Conservation (phyloP, 2,329 filamentous ascomycete species). For the Colletotrichum caudatum region DNA sequence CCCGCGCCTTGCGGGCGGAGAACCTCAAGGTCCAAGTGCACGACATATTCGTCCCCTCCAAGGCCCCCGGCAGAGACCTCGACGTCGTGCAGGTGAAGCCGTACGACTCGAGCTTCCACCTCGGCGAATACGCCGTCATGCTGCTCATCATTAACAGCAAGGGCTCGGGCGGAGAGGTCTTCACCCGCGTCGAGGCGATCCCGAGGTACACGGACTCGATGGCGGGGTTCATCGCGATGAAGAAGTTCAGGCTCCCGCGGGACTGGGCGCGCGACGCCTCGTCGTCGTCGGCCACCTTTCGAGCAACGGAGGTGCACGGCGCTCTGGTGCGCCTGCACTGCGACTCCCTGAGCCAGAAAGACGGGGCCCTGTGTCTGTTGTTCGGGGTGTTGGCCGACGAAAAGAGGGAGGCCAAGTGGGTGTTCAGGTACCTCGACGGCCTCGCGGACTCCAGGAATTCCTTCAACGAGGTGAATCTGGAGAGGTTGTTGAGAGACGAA, state of each 20-base stretch:
- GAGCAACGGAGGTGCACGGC: conserved; percentile 14
- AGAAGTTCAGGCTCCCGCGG: not conserved
- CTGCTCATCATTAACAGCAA: conserved; percentile 18
- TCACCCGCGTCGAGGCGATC: conserved; percentile 22
- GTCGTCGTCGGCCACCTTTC: not conserved
- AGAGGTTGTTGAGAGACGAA: conserved; percentile 7
- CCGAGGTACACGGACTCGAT: conserved; percentile 22
- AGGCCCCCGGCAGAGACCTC: not conserved
- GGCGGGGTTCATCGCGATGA: conserved; percentile 25
- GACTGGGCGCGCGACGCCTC: not conserved
- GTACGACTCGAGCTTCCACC: conserved; percentile 2
- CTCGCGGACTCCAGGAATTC: not conserved
- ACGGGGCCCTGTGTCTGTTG: not conserved
- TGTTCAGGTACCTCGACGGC: conserved; percentile 4
- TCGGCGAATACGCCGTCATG: conserved; percentile 27
- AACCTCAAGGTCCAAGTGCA: conserved; percentile 3
- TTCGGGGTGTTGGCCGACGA: conserved; percentile 13
- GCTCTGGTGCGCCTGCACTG: conserved; percentile 7
- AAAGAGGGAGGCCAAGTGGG: conserved; percentile 7
- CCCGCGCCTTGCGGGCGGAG: not conserved
- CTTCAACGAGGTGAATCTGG: conserved; percentile 5
- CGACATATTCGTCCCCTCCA: conserved; percentile 32
- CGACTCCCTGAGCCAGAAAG: not conserved
- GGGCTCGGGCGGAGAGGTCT: not conserved
- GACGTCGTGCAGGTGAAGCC: not conserved